Conservation (phyloP, 2,329 filamentous ascomycete species). For the Fusarium nygamai region DNA sequence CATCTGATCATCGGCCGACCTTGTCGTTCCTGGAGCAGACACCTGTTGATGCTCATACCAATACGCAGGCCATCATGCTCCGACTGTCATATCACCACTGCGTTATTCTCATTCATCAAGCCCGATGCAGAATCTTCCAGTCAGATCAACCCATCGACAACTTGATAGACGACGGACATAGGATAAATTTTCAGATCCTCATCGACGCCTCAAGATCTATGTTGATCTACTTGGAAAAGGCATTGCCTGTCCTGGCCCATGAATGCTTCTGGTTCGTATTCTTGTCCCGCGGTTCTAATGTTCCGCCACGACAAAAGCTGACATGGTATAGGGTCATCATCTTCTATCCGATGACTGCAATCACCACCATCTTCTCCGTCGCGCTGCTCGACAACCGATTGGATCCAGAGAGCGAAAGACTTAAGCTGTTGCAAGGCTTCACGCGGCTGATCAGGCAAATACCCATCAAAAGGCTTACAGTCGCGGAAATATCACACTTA, state of each 20-base stretch:
- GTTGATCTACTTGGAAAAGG: background rate
- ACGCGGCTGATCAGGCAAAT: background rate
- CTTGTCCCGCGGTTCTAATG: accelerated
- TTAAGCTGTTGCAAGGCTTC: background rate
- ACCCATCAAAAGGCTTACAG: background rate
- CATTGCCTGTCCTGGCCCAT: background rate
- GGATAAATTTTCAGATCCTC: background rate
- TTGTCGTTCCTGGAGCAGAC: conserved; percentile 1
- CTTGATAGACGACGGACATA: background rate
- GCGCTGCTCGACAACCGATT: background rate
- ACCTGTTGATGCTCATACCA: background rate
- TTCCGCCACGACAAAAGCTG: background rate
- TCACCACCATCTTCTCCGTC: background rate
- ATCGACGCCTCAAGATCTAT: conserved; percentile 5
- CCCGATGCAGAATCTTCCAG: background rate
- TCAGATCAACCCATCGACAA: accelerated
- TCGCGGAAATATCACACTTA: background rate
- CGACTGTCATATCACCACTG: conserved; percentile 1
- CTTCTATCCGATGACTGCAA: conserved; percentile 2
- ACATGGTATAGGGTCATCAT: background rate
- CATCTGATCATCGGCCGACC: background rate
- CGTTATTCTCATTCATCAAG: background rate
- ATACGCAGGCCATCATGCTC: conserved; percentile 2
- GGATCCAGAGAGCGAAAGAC: background rate
- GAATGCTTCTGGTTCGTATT: conserved; percentile 1